Conservation (phyloP, 768 basidiomycete species). For the Hypholoma fasciculare region DNA sequence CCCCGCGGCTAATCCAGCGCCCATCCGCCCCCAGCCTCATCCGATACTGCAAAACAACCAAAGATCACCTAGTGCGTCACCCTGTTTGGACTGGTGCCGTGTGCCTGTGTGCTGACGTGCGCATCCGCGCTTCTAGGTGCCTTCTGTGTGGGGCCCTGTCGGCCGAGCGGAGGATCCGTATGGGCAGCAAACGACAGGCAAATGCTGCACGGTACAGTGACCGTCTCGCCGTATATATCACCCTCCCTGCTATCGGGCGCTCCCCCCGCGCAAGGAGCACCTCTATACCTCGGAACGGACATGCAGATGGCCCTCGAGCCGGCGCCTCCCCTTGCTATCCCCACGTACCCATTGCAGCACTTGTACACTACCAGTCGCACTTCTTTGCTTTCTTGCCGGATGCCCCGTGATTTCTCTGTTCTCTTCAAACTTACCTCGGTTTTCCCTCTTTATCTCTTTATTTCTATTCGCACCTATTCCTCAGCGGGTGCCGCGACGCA, state of each 20-base stretch:
- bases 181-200: constrained; percentile 60
- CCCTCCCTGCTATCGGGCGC: background rate
- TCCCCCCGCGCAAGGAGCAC: background rate
- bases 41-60: constrained; percentile 91
- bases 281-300: constrained; percentile 21
- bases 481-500: constrained; percentile 13
- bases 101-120: constrained; percentile 2
- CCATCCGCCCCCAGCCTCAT: constrained; percentile 65
- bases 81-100: background rate
- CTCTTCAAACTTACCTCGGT: constrained; percentile 3
- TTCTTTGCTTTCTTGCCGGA: constrained; percentile 11
- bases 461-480: constrained; percentile 5
- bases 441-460: constrained; percentile 14
- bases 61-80: constrained; percentile 63
- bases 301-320: constrained; percentile 10
- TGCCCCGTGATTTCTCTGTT: constrained; percentile 10
- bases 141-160: constrained; percentile 97
- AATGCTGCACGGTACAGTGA: constrained; percentile 66
- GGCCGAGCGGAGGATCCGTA: constrained; percentile 92
- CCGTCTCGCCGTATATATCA: constrained; percentile 1
- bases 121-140: constrained; percentile 54
- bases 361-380: constrained; percentile 20
- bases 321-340: constrained; percentile 16
- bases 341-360: constrained; percentile 14
- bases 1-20: constrained; percentile 11